Percentiles rank a stretch among this genome's conserved stretches.
Conservation (phyloP, 2,329 filamentous ascomycete genomes). For the Cladosporium sp. region DNA sequence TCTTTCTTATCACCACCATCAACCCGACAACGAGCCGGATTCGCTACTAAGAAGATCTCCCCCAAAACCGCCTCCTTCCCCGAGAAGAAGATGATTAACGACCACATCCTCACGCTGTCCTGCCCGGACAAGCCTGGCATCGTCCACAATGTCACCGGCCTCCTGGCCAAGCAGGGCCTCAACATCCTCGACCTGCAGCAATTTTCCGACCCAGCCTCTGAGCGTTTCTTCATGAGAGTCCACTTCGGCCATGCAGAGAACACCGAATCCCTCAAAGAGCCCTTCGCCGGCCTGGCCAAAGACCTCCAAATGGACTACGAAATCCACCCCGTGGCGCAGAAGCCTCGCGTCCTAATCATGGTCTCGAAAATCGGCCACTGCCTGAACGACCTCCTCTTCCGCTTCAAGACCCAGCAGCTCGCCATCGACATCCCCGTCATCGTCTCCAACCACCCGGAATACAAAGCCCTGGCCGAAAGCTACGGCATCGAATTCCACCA, state of each 20-base stretch:
- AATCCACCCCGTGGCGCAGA: slow-evolving; percentile 62
- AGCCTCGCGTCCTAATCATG: slow-evolving; percentile 78
- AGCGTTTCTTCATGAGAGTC: slow-evolving; percentile 84
- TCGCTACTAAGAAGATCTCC: slow-evolving; percentile 12
- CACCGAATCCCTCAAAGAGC: slow-evolving; percentile 46
- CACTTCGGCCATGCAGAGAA: slow-evolving; percentile 63
- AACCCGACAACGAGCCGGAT: slow-evolving; percentile 9
- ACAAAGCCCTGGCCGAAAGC: slow-evolving; percentile 60
- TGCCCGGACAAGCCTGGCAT: slow-evolving; percentile 83
- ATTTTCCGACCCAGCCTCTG: slow-evolving; percentile 68
- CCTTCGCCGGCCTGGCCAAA: slow-evolving; percentile 57
- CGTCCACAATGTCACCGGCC: slow-evolving; percentile 75
- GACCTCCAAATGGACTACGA: slow-evolving; percentile 67
- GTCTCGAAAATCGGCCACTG: slow-evolving; percentile 86
- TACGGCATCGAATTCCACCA: slow-evolving; percentile 78
- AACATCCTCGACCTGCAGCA: slow-evolving; percentile 83
- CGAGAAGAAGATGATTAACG: slow-evolving; percentile 31
- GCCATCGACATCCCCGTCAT: slow-evolving; percentile 71
- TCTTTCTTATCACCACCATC: slow-evolving; percentile 1
- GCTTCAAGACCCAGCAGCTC: slow-evolving; percentile 68
- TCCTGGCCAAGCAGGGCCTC: slow-evolving; percentile 67
- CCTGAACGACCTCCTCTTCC: slow-evolving; percentile 77
- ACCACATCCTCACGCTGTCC: slow-evolving; percentile 73
- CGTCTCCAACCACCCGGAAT: slow-evolving; percentile 78
- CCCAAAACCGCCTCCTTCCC: neutral